Evolutionary conservation across 2,329 filamentous ascomycete species (phyloP).

Genomic region (Cordyceps fumosorosea): DNA sequence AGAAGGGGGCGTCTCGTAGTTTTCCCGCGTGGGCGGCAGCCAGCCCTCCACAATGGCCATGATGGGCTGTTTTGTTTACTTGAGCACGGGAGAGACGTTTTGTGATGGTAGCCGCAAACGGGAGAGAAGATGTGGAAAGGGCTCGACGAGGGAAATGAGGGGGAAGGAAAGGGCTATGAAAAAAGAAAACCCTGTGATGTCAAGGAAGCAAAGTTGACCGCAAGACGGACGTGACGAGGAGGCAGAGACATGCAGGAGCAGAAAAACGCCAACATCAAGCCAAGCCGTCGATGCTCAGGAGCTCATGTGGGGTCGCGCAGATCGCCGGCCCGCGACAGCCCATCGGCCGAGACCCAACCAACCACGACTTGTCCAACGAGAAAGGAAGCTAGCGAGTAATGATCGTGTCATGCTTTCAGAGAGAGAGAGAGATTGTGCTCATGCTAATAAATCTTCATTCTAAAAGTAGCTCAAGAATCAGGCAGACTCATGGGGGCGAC

Average conservation of each 20-base stretch:
- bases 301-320: constrained; percentile 1
- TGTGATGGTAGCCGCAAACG: no score
- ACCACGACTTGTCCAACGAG: no score
- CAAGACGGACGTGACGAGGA: not conserved
- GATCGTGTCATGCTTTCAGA: no score
- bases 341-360: not conserved
- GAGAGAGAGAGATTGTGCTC: no score
- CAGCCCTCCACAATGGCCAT: constrained; percentile 46
- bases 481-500: no score
- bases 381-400: no score
- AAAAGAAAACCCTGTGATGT: not conserved
- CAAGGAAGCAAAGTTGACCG: not conserved
- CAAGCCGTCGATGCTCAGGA: constrained; percentile 4
- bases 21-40: constrained; percentile 51
- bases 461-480: no score
- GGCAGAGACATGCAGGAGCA: not conserved
- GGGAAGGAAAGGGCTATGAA: not conserved
- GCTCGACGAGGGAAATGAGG: not conserved
- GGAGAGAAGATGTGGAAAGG: no score
- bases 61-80: not conserved
- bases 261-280: not conserved
- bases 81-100: not conserved
- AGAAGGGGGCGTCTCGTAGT: constrained; percentile 39
- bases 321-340: not conserved
- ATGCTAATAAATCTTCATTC: not conserved